Conservation (phyloP, 2,329 filamentous ascomycete species). For the Cercospora zeina region DNA sequence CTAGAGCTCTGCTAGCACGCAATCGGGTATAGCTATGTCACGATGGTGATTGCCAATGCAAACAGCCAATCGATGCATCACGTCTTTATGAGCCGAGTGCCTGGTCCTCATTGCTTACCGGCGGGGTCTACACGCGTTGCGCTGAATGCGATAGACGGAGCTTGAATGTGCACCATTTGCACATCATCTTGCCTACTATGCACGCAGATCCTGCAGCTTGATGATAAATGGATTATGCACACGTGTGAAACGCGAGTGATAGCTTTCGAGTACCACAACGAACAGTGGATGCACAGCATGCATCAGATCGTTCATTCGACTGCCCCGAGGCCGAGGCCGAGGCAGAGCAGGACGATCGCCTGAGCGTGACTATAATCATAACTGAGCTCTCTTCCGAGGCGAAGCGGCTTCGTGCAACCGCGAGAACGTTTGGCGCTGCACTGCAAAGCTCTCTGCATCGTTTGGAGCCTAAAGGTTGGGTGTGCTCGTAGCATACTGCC, state of each 20-base stretch:
- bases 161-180: neutral
- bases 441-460: neutral
- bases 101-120: neutral
- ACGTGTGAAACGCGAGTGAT: neutral
- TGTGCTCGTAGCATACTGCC: neutral
- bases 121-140: neutral
- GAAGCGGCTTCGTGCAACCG: neutral
- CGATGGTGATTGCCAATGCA: constrained; percentile 23
- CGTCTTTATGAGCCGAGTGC: neutral
- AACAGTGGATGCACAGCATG: neutral
- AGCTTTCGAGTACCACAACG: neutral
- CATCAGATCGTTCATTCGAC: neutral
- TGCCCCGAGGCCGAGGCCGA: neutral
- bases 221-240: constrained; percentile 8
- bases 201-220: constrained; percentile 4
- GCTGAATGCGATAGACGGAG: neutral
- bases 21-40: constrained; percentile 23
- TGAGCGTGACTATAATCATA: neutral
- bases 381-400: neutral
- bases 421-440: no score
- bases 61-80: constrained; percentile 15
- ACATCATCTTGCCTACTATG: constrained; percentile 3
- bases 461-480: neutral
- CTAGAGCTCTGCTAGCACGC: constrained; percentile 22
- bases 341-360: neutral